These are phyloP conservation scores for Hericium coralloides DNA, from an alignment of 768 basidiomycete species.

Conservation along the genomic window DNA sequence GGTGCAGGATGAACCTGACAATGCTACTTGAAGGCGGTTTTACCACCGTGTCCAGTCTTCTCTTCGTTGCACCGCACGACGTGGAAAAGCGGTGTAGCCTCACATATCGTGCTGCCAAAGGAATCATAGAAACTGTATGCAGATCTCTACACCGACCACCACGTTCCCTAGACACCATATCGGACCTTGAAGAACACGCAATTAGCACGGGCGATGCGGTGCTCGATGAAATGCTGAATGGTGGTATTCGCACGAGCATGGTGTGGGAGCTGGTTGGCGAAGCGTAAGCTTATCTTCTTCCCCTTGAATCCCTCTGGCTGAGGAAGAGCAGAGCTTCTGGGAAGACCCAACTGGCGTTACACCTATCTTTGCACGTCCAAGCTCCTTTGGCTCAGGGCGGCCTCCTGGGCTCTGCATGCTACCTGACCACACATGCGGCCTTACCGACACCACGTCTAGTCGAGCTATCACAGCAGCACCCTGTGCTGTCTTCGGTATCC, in stretches of 20 bases:
- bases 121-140: constrained; percentile 43
- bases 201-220: constrained; percentile 68
- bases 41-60: constrained; percentile 36
- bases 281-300: constrained; percentile 43
- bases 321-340: constrained; percentile 66
- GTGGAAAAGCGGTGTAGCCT: constrained; percentile 49
- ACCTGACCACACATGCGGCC: constrained; percentile 63
- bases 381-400: constrained; percentile 49
- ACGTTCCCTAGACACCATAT: constrained; percentile 31
- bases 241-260: constrained; percentile 72
- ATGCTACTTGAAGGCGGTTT: constrained; percentile 35
- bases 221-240: constrained; percentile 65
- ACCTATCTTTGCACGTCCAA: constrained; percentile 74
- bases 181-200: constrained; percentile 30
- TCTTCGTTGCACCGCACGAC: constrained; percentile 40
- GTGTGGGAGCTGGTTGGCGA: constrained; percentile 87
- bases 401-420: constrained; percentile 60
- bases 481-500: constrained; percentile 29
- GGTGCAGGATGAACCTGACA: background rate
- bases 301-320: background rate
- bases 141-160: constrained; percentile 31
- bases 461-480: constrained; percentile 51
- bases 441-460: constrained; percentile 62
- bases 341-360: constrained; percentile 88
- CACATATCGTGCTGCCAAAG: constrained; percentile 37